Evolutionary conservation across 176 grass and related monocot genomes (phyloP).

Genomic region (Tuctoria greenei): DNA sequence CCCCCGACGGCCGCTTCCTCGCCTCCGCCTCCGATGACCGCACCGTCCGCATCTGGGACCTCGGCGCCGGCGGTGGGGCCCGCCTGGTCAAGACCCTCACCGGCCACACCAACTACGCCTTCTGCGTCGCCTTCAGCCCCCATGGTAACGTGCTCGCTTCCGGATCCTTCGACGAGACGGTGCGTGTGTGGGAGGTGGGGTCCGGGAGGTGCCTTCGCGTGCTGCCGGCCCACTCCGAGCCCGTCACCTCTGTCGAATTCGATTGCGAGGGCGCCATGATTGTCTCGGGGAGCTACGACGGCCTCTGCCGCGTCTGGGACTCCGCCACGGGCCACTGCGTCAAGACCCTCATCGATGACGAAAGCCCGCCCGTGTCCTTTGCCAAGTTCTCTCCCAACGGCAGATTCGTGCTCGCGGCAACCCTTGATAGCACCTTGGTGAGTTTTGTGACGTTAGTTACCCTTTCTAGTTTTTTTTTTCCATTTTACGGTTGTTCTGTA

Average conservation of each 20-base stretch:
- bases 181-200: conserved; percentile 87
- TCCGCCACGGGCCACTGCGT: conserved; percentile 77
- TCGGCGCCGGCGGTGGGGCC: conserved; percentile 50
- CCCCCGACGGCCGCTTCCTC: conserved; percentile 64
- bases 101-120: conserved; percentile 95
- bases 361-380: conserved; percentile 76
- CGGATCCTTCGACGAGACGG: conserved; percentile 90
- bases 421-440: conserved; percentile 89
- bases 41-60: conserved; percentile 90
- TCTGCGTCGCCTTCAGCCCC: conserved; percentile 87
- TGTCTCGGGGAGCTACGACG: conserved; percentile 83
- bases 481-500: not conserved
- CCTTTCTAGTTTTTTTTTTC: not conserved
- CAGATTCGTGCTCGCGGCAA: conserved; percentile 87
- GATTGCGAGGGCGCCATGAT: conserved; percentile 74
- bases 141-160: conserved; percentile 84
- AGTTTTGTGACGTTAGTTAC: conserved; percentile 33
- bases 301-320: conserved; percentile 85
- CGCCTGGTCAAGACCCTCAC: conserved; percentile 63
- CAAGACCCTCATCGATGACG: conserved; percentile 87
- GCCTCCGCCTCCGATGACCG: conserved; percentile 88
- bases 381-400: conserved; percentile 90
- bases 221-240: conserved; percentile 87
- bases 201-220: conserved; percentile 85
- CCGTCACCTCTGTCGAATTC: conserved; percentile 87